phyloP scores from a whole-genome alignment of 2,329 filamentous ascomycete species.

The Trichoderma semiorbis region DNA sequence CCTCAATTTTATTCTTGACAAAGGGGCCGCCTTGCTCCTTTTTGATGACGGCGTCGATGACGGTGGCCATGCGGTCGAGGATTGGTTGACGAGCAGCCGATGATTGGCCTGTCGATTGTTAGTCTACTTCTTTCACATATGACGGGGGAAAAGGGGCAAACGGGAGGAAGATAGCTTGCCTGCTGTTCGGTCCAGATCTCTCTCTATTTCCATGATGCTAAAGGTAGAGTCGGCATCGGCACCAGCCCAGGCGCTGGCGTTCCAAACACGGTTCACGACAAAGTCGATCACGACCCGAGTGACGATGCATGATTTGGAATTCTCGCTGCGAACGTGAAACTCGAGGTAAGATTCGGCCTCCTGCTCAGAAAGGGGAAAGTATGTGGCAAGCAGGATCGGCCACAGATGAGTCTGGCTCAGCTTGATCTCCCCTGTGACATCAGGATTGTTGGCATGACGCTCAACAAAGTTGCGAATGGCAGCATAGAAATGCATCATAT shows the following conservation, averaged over 20 bases:
- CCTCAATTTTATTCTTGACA: constrained; percentile 35
- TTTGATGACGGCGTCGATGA: constrained; percentile 39
- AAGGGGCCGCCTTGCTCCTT: constrained; percentile 31
- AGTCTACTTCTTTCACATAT: neutral
- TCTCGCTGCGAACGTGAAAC: constrained; percentile 38
- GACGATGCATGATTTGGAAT: constrained; percentile 42
- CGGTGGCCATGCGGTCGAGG: constrained; percentile 35
- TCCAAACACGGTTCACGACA: constrained; percentile 41
- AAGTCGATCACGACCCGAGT: constrained; percentile 42
- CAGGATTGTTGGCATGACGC: constrained; percentile 32
- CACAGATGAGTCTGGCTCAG: constrained; percentile 33
- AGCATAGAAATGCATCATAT: constrained; percentile 37
- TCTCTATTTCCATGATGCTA: constrained; percentile 35
- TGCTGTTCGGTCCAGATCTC: constrained; percentile 34
- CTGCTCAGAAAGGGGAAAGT: constrained; percentile 36
- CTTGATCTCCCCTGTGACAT: constrained; percentile 28
- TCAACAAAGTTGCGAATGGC: constrained; percentile 37
- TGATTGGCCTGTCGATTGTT: constrained; percentile 31
- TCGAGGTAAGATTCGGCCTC: constrained; percentile 42
- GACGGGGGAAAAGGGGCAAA: neutral
- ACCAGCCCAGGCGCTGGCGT: constrained; percentile 38
- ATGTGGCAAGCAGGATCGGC: constrained; percentile 37
- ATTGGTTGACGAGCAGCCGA: constrained; percentile 38
- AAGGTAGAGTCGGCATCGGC: constrained; percentile 35
- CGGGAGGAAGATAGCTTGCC: constrained; percentile 26